Percentiles rank a stretch among this genome's conserved stretches.
These are phyloP conservation scores for Daldinia childiae DNA, from an alignment of 495 filamentous ascomycete genomes.

Conservation along the genomic window DNA sequence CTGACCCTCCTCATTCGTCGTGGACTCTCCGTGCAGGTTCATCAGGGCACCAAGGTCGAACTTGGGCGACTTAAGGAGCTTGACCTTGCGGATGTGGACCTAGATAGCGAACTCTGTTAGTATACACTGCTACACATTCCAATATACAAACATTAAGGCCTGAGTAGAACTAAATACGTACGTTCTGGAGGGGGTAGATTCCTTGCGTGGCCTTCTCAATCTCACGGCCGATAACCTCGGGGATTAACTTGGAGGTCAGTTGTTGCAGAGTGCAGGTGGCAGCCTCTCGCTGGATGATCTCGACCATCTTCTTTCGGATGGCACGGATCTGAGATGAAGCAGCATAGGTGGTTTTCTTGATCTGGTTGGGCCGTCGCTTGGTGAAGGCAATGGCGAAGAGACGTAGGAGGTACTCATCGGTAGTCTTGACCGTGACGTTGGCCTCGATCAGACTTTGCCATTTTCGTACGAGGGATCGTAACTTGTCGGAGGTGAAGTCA, in stretches of 20 bases:
- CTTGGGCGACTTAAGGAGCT: constrained; percentile 97
- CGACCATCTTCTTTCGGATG: constrained; percentile 99
- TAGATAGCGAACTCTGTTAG: constrained; percentile 52
- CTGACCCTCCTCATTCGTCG: constrained; percentile 94
- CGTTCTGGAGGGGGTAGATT: constrained; percentile 99
- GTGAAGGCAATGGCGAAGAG: constrained; percentile 99
- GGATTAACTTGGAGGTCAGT: constrained; percentile 97
- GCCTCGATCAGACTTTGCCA: constrained; percentile 99
- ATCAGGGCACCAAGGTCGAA: constrained; percentile 98
- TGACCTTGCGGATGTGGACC: constrained; percentile 99
- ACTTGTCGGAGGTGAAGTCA: constrained; percentile 99
- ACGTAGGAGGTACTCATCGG: constrained; percentile 97
- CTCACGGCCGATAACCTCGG: constrained; percentile 98
- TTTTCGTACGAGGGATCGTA: constrained; percentile 97
- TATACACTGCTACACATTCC: constrained; percentile 14
- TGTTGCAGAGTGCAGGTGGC: constrained; percentile 91
- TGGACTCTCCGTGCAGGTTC: constrained; percentile 94
- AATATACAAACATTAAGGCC: not conserved
- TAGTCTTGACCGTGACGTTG: constrained; percentile 99
- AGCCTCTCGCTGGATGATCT: constrained; percentile 97
- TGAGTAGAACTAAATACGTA: constrained; percentile 57
- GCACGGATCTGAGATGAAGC: constrained; percentile 93
- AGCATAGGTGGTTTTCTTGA: constrained; percentile 99
- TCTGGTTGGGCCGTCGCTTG: constrained; percentile 97
- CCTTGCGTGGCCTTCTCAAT: constrained; percentile 99